These are phyloP conservation scores for Dictyophora rubrovolvata DNA, from an alignment of 768 basidiomycete species.

Conservation along the genomic window DNA sequence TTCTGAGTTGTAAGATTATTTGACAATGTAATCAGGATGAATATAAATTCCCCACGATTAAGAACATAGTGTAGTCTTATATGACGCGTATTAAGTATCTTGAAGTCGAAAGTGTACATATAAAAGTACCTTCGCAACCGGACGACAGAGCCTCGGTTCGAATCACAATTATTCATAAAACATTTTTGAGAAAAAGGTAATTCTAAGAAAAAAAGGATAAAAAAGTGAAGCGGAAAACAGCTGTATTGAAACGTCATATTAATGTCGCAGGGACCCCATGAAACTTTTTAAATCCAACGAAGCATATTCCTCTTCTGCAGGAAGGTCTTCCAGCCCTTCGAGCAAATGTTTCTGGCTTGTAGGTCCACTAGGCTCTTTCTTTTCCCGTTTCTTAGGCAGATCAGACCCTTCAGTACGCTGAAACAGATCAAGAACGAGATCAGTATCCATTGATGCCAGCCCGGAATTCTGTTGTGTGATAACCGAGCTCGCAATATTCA, in stretches of 20 bases:
- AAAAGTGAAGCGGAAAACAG: slow-evolving; percentile 9
- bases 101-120: no score
- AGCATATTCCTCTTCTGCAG: slow-evolving; percentile 87
- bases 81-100: slow-evolving; percentile 11
- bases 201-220: slow-evolving; percentile 2
- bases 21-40: not conserved
- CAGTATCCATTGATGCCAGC: slow-evolving; percentile 91
- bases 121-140: no score
- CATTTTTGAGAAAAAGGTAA: not conserved
- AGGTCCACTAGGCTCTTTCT: slow-evolving; percentile 47
- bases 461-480: slow-evolving; percentile 97
- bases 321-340: slow-evolving; percentile 84
- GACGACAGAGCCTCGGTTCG: no score
- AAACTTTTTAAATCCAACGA: slow-evolving; percentile 78
- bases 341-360: slow-evolving; percentile 74
- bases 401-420: slow-evolving; percentile 66
- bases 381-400: slow-evolving; percentile 43
- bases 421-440: slow-evolving; percentile 93
- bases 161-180: not conserved
- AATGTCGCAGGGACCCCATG: slow-evolving; percentile 68
- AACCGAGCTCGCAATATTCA: slow-evolving; percentile 94
- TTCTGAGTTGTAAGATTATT: slow-evolving; percentile 8
- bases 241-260: not conserved
- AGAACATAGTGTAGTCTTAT: slow-evolving; percentile 12
- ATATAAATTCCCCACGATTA: no score